These are phyloP conservation scores for Larix sibirica DNA, from an alignment of 83 land plant species.

Conservation along the genomic window DNA sequence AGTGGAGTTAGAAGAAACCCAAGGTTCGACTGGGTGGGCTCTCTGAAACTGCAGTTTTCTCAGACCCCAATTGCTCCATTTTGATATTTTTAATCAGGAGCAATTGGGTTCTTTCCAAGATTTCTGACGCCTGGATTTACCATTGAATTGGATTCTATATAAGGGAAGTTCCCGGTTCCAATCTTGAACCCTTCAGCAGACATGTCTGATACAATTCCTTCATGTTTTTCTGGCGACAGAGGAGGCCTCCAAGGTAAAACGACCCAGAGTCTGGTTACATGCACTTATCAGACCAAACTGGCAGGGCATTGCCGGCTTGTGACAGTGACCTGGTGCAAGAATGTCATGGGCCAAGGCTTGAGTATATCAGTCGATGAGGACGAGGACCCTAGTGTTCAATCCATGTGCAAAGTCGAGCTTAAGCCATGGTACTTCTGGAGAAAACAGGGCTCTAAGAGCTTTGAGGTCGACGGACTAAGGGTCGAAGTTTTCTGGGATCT, in stretches of 20 bases:
- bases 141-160: too few species aligned
- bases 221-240: constrained; percentile 18
- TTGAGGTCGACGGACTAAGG: constrained; percentile 36
- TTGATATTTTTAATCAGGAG: too few species aligned
- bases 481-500: constrained; percentile 79
- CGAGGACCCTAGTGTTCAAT: constrained; percentile 17
- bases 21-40: too few species aligned
- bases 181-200: too few species aligned
- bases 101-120: too few species aligned
- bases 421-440: constrained; percentile 88
- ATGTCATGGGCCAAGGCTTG: constrained; percentile 58
- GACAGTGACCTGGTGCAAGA: constrained; percentile 81
- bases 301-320: constrained; percentile 51
- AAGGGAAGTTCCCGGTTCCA: too few species aligned
- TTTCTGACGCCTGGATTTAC: too few species aligned
- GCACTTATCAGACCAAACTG: constrained; percentile 61
- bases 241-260: constrained; percentile 23
- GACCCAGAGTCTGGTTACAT: constrained; percentile 51
- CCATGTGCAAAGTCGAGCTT: constrained; percentile 67
- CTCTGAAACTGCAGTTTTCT: too few species aligned
- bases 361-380: constrained; percentile 32
- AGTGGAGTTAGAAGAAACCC: too few species aligned
- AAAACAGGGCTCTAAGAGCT: constrained; percentile 64
- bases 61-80: too few species aligned
- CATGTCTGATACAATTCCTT: neutral